Evolutionary conservation across 2,329 filamentous ascomycete species (phyloP).

Genomic region (Curvularia spicifera): DNA sequence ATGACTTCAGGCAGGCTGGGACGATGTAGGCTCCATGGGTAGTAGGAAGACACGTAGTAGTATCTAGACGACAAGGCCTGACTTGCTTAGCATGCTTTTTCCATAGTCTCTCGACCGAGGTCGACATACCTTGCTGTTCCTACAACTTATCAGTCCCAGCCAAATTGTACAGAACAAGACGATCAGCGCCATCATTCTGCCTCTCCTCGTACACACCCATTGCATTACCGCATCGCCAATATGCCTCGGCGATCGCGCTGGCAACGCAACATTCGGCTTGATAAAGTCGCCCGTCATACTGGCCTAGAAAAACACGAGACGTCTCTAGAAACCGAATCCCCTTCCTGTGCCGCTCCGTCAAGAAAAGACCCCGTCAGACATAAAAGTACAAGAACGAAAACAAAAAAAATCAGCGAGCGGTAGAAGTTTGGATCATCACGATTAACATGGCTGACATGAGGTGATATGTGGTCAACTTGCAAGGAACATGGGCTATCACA

Average conservation of each 20-base stretch:
- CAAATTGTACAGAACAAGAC: conserved; percentile 29
- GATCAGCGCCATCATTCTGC: conserved; percentile 34
- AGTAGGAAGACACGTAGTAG: conserved; percentile 34
- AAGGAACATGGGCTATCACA: neutral
- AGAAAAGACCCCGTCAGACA: neutral
- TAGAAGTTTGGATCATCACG: neutral
- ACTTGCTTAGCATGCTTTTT: conserved; percentile 8
- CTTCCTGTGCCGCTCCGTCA: neutral
- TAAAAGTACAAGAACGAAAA: neutral
- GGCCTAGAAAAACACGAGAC: neutral
- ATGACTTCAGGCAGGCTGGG: conserved; percentile 33
- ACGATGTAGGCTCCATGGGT: conserved; percentile 41
- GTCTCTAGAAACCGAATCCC: neutral
- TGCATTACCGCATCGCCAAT: conserved; percentile 38
- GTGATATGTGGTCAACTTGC: neutral
- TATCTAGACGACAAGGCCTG: conserved; percentile 38
- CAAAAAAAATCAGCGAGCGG: neutral
- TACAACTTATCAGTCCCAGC: conserved; percentile 29
- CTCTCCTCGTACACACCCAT: conserved; percentile 41
- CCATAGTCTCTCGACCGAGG: neutral
- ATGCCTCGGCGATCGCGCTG: conserved; percentile 29
- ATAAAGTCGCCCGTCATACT: conserved; percentile 35
- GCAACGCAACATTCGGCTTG: conserved; percentile 36
- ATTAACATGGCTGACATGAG: neutral
- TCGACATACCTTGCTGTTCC: conserved; percentile 26